Evolutionary conservation across 106 monocot genomes (phyloP).

Genomic region (Triglochin maritima): DNA sequence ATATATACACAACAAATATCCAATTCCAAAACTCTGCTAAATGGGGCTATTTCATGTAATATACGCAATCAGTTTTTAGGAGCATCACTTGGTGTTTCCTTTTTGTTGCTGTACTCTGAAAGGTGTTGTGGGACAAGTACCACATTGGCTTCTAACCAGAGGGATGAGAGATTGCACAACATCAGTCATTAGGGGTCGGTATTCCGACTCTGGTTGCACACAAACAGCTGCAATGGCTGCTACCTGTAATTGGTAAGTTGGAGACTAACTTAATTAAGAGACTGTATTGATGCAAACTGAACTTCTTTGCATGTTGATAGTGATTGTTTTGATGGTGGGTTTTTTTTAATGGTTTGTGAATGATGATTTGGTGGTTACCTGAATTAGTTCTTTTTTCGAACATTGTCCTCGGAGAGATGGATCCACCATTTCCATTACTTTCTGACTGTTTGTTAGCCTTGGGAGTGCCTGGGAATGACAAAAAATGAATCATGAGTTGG

Average conservation of each 20-base stretch:
- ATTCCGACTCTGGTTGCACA: slow-evolving; percentile 86
- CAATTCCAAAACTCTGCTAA: too few species aligned
- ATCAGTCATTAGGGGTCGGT: slow-evolving; percentile 88
- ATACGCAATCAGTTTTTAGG: background rate
- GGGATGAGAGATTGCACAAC: slow-evolving; percentile 92
- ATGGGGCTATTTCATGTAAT: background rate
- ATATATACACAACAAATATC: background rate
- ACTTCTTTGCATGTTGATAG: background rate
- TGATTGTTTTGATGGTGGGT: background rate
- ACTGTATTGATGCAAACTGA: background rate
- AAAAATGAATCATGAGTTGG: background rate
- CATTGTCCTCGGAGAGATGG: slow-evolving; percentile 64
- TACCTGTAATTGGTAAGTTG: slow-evolving; percentile 26
- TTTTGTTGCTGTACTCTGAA: slow-evolving; percentile 20
- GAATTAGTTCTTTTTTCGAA: slow-evolving; percentile 54
- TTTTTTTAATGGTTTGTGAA: background rate
- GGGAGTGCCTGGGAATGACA: slow-evolving; percentile 56
- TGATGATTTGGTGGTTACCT: slow-evolving; percentile 2
- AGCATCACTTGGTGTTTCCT: slow-evolving; percentile 1
- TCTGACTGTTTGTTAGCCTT: slow-evolving; percentile 70
- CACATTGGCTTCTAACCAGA: slow-evolving; percentile 28
- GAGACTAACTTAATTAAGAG: background rate
- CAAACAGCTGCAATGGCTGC: slow-evolving; percentile 97
- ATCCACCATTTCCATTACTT: slow-evolving; percentile 84
- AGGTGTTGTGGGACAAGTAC: slow-evolving; percentile 19